Conservation (phyloP, 768 basidiomycete genomes). For the Leccinum rimulosum region DNA sequence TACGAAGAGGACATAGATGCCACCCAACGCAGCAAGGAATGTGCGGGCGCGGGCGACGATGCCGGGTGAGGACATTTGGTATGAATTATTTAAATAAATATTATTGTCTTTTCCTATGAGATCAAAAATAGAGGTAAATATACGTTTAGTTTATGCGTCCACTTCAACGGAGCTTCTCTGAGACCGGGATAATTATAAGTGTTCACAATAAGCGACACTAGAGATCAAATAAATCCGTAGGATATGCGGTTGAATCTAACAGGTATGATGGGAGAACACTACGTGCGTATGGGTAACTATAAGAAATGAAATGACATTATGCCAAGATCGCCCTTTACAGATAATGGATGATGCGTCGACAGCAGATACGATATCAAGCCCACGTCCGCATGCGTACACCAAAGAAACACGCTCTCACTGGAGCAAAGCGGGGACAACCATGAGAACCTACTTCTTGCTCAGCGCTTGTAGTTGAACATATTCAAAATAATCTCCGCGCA, state of each 20-base stretch:
- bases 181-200: too few species aligned
- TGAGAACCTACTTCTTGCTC: constrained; percentile 35
- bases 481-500: constrained; percentile 75
- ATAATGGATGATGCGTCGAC: not conserved
- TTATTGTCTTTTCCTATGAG: not conserved
- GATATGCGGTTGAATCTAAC: not conserved
- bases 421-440: not conserved
- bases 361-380: not conserved
- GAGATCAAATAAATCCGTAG: not conserved
- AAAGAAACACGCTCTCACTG: not conserved
- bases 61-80: constrained; percentile 2
- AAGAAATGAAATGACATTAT: not conserved
- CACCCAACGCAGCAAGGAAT: constrained; percentile 42
- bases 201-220: too few species aligned
- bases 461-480: constrained; percentile 85
- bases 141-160: too few species aligned
- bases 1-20: constrained; percentile 52
- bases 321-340: not conserved
- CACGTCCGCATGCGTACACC: not conserved
- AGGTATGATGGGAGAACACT: not conserved
- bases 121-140: not conserved
- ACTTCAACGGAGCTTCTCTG: too few species aligned
- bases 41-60: constrained; percentile 30
- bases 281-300: not conserved
- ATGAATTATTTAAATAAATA: not conserved